phyloP scores from a whole-genome alignment of 495 filamentous ascomycete species.

The Aspergillus sclerotioniger region DNA sequence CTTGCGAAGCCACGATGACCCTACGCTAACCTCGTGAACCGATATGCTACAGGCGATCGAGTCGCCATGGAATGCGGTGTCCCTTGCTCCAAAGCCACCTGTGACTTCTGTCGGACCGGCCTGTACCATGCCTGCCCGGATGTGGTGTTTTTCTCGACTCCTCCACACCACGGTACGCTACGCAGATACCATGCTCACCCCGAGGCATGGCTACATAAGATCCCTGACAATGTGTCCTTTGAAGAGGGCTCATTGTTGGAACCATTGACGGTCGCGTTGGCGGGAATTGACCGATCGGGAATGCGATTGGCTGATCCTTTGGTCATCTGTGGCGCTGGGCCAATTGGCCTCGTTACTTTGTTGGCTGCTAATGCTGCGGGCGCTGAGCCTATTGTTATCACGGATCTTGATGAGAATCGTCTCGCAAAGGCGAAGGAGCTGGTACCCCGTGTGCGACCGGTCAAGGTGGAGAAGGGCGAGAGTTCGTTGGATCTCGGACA shows the following conservation, averaged over 20 bases:
- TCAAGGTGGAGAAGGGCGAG: constrained; percentile 37
- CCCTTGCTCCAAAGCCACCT: constrained; percentile 53
- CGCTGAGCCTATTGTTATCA: constrained; percentile 59
- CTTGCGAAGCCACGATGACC: too few species aligned
- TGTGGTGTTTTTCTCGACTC: constrained; percentile 61
- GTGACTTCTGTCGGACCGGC: constrained; percentile 56
- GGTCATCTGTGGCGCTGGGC: constrained; percentile 67
- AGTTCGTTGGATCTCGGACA: constrained; percentile 40
- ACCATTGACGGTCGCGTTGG: constrained; percentile 68
- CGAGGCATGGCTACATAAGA: constrained; percentile 47
- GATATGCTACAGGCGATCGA: constrained; percentile 51
- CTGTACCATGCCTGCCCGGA: constrained; percentile 71
- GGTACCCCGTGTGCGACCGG: constrained; percentile 46
- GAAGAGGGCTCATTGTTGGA: constrained; percentile 67
- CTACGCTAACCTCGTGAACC: constrained; percentile 1
- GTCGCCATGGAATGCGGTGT: constrained; percentile 70
- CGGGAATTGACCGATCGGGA: constrained; percentile 54
- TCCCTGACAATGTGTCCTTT: constrained; percentile 56
- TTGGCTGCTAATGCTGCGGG: constrained; percentile 52
- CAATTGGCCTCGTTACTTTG: constrained; percentile 63
- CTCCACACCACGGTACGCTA: constrained; percentile 51
- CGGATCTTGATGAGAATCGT: constrained; percentile 51
- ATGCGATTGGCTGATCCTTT: constrained; percentile 47
- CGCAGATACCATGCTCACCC: constrained; percentile 58
- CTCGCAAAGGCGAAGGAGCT: constrained; percentile 54